Evolutionary conservation across 2,329 filamentous ascomycete genomes (phyloP).

Genomic region (Epichloe aotearoae): DNA sequence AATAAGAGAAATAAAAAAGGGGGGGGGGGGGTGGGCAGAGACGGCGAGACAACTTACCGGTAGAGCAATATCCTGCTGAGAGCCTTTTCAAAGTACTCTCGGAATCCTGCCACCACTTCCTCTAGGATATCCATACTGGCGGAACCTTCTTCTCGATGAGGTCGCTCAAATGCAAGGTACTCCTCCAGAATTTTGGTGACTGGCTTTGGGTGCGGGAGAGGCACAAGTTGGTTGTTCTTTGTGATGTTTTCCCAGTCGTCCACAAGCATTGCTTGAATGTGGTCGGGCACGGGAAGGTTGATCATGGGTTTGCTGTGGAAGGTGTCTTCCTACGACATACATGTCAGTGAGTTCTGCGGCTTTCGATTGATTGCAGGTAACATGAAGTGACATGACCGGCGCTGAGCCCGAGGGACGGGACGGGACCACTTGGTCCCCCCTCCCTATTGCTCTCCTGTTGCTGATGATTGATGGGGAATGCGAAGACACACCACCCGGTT

Average conservation of each 20-base stretch:
- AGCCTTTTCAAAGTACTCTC: slow-evolving; percentile 87
- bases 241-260: slow-evolving; percentile 99
- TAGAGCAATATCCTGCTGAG: slow-evolving; percentile 85
- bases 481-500: not conserved
- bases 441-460: not conserved
- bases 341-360: not conserved
- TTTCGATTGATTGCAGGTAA: not conserved
- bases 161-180: slow-evolving; percentile 59
- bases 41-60: slow-evolving; percentile 26
- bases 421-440: not conserved
- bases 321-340: slow-evolving; percentile 57
- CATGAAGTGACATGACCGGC: not conserved
- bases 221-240: slow-evolving; percentile 82
- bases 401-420: no score
- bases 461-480: not conserved
- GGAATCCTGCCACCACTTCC: slow-evolving; percentile 74
- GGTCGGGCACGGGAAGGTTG: slow-evolving; percentile 74
- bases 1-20: no score
- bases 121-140: slow-evolving; percentile 76
- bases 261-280: slow-evolving; percentile 81
- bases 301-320: slow-evolving; percentile 78
- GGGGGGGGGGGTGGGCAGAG: not conserved
- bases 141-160: slow-evolving; percentile 50
- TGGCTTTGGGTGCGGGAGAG: slow-evolving; percentile 63
- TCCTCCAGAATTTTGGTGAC: slow-evolving; percentile 69